Percentiles rank a stretch among this genome's conserved stretches.
These are phyloP conservation scores for Dioszegia aurantiaca DNA, from an alignment of 768 basidiomycete species.

Conservation along the genomic window DNA sequence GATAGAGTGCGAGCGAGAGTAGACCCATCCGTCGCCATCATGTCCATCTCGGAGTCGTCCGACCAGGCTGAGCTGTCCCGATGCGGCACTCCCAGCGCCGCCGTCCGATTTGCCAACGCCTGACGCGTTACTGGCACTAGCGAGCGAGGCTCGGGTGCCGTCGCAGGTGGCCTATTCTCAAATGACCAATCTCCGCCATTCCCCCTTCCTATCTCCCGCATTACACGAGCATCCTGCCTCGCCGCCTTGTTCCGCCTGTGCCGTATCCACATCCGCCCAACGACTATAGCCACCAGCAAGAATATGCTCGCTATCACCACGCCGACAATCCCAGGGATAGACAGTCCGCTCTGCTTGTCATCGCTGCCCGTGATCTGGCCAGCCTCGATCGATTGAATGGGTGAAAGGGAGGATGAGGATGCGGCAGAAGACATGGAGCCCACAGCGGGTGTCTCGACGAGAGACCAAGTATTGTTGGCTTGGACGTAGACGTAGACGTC, in stretches of 20 bases:
- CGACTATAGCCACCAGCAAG: neutral
- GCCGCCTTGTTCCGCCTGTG: constrained; percentile 1
- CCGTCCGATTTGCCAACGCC: neutral
- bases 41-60: constrained; percentile 26
- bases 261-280: neutral
- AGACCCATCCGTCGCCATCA: constrained; percentile 21
- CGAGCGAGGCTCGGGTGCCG: neutral
- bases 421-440: too few species aligned
- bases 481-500: neutral
- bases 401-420: too few species aligned
- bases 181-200: constrained; percentile 2
- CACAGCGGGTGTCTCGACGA: neutral
- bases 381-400: neutral
- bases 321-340: neutral
- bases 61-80: constrained; percentile 17
- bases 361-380: neutral
- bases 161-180: neutral
- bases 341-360: neutral
- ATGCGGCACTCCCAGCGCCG: neutral
- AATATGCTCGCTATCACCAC: neutral
- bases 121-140: neutral
- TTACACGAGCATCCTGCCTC: constrained; percentile 1
- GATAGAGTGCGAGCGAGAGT: constrained; percentile 21
- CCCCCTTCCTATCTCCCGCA: constrained; percentile 12
- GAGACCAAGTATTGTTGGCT: neutral